A percentile compares a stretch with the other conserved stretches of the same genome.
These are phyloP conservation scores for Groenewaldozyma salmanticensis DNA, from an alignment of 805 yeast genomes.

Conservation along the genomic window DNA sequence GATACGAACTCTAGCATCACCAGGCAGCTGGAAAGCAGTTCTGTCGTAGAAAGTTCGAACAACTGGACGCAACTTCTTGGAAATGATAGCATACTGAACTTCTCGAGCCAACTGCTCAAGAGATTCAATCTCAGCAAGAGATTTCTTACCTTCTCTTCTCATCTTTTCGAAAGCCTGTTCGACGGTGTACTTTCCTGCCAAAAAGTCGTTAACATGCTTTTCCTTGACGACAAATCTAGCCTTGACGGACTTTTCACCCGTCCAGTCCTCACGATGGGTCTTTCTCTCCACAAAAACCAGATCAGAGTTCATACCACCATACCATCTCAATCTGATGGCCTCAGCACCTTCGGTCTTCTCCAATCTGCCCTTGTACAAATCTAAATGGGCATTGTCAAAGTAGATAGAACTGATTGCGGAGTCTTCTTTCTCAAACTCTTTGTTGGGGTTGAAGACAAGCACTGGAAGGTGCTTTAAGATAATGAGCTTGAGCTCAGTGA, in stretches of 20 bases:
- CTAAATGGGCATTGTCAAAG: slow-evolving; percentile 83
- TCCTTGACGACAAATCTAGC: slow-evolving; percentile 93
- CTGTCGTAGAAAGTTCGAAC: slow-evolving; percentile 94
- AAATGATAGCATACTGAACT: slow-evolving; percentile 81
- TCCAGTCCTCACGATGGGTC: slow-evolving; percentile 99
- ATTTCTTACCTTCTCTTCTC: slow-evolving; percentile 86
- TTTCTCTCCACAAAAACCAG: slow-evolving; percentile 93
- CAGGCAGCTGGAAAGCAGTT: slow-evolving; percentile 98
- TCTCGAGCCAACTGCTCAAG: slow-evolving; percentile 88
- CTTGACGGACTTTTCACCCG: slow-evolving; percentile 98
- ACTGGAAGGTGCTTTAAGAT: slow-evolving; percentile 94
- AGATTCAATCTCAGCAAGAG: slow-evolving; percentile 77
- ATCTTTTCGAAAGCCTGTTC: slow-evolving; percentile 84
- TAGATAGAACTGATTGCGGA: slow-evolving; percentile 95
- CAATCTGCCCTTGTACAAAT: slow-evolving; percentile 86
- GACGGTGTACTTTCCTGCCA: slow-evolving; percentile 78
- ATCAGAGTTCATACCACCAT: slow-evolving; percentile 93
- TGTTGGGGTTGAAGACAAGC: slow-evolving; percentile 89
- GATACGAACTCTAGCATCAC: slow-evolving; percentile 98
- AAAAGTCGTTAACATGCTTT: slow-evolving; percentile 74
- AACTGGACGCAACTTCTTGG: slow-evolving; percentile 82
- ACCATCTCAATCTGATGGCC: slow-evolving; percentile 97
- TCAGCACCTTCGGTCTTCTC: slow-evolving; percentile 98
- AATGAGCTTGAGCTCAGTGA: slow-evolving; percentile 88
- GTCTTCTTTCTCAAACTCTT: slow-evolving; percentile 91